phyloP scores from a whole-genome alignment of 2,329 filamentous ascomycete species.

The Scytalidium lignicola region DNA sequence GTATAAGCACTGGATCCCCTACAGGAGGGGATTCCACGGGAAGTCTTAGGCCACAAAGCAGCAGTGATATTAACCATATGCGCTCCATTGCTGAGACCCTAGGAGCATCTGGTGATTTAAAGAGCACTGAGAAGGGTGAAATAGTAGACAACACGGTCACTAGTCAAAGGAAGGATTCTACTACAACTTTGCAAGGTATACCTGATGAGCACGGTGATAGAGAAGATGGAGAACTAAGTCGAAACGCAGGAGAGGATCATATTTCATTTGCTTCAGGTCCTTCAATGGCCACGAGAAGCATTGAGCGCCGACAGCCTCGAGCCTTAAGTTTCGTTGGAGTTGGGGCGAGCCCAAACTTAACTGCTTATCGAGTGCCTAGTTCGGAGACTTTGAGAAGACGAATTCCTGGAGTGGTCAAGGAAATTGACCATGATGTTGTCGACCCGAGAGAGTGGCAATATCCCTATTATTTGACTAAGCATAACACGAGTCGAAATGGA shows the following conservation, averaged over 20 bases:
- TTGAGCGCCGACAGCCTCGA: conserved; percentile 3
- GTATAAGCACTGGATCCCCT: conserved; percentile 1
- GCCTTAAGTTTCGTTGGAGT: conserved; percentile 15
- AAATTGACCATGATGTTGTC: background rate
- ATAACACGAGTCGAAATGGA: conserved; percentile 42
- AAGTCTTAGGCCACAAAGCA: background rate
- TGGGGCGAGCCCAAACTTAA: conserved; percentile 8
- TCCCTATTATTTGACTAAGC: conserved; percentile 18
- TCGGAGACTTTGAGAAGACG: background rate
- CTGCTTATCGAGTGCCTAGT: conserved; percentile 4
- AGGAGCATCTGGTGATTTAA: background rate
- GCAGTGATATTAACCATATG: background rate
- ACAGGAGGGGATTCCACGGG: background rate
- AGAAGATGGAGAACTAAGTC: too few species aligned
- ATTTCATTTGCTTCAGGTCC: background rate
- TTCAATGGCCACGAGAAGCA: background rate
- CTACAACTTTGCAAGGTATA: background rate
- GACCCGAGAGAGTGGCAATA: conserved; percentile 5
- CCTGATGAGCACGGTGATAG: background rate
- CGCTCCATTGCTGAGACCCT: background rate
- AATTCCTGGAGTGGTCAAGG: background rate
- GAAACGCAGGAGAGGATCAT: background rate
- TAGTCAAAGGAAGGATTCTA: background rate
- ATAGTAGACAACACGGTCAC: background rate
- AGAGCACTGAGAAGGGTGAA: background rate